These are phyloP conservation scores for Parasitella parasitica DNA, from an alignment of 371 early-diverging fungal species.

Conservation along the genomic window DNA sequence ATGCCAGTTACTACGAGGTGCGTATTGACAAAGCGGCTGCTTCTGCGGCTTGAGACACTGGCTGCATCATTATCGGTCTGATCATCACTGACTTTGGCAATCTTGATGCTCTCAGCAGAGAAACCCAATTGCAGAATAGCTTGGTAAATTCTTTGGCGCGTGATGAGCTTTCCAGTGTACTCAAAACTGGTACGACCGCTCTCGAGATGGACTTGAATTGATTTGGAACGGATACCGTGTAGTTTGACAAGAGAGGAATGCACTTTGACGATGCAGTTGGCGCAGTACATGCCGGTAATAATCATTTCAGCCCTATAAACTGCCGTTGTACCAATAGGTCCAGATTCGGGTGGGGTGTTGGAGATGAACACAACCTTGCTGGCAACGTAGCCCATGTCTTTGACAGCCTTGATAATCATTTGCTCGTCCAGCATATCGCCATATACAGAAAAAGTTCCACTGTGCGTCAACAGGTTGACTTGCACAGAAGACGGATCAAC, in stretches of 20 bases:
- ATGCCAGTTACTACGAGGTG: conserved; percentile 69
- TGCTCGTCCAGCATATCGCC: conserved; percentile 29
- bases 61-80: neutral
- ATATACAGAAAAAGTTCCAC: conserved; percentile 49
- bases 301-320: conserved; percentile 31
- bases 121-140: conserved; percentile 50
- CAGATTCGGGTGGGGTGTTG: neutral
- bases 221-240: conserved; percentile 31
- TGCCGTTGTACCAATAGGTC: neutral
- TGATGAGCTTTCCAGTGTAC: conserved; percentile 29
- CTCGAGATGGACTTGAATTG: conserved; percentile 45
- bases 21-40: conserved; percentile 19
- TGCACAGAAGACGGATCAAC: conserved; percentile 66
- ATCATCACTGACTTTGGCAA: conserved; percentile 26
- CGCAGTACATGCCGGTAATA: conserved; percentile 71
- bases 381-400: conserved; percentile 64
- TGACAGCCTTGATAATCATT: conserved; percentile 47
- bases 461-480: conserved; percentile 71
- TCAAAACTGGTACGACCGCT: conserved; percentile 50
- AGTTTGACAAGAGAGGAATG: conserved; percentile 39
- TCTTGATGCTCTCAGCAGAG: conserved; percentile 54
- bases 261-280: conserved; percentile 61
- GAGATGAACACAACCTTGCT: conserved; percentile 34
- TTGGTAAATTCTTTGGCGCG: conserved; percentile 40
- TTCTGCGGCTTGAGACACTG: conserved; percentile 9